Evolutionary conservation across 768 basidiomycete species (phyloP).

Genomic region (Austroboletus festivus): DNA sequence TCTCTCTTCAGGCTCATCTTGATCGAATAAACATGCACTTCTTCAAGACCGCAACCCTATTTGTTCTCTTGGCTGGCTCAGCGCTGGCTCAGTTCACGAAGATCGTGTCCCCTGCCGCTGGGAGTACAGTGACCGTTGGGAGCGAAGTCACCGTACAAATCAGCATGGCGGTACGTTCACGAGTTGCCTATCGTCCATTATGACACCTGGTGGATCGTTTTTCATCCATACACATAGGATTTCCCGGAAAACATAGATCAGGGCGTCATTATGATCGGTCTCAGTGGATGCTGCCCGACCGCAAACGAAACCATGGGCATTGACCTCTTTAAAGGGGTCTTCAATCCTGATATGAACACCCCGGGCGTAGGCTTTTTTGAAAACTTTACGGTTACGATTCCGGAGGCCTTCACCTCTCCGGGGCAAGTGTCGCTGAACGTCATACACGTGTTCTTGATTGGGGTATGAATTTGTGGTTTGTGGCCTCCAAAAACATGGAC

Average conservation of each 20-base stretch:
- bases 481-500: too few relatives aligned
- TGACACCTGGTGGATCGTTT: neutral
- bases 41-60: conserved; percentile 11
- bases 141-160: conserved; percentile 13
- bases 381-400: conserved; percentile 33
- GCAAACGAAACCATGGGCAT: conserved; percentile 26
- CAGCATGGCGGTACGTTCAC: conserved; percentile 15
- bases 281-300: conserved; percentile 19
- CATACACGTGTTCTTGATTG: conserved; percentile 37
- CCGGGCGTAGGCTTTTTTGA: conserved; percentile 4
- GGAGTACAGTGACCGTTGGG: conserved; percentile 8
- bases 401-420: conserved; percentile 17
- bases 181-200: too few relatives aligned
- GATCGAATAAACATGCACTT: too few relatives aligned
- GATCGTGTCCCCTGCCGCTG: conserved; percentile 9
- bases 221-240: conserved; percentile 8
- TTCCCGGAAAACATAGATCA: conserved; percentile 23
- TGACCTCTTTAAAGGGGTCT: conserved; percentile 29
- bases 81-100: conserved; percentile 16
- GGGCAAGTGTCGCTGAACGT: conserved; percentile 36
- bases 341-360: conserved; percentile 19
- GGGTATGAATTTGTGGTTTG: too few relatives aligned
- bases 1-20: too few relatives aligned
- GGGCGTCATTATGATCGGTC: conserved; percentile 32
- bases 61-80: conserved; percentile 11